These are phyloP conservation scores for Rhododendron molle DNA, from an alignment of 148 eudicot species.

Conservation along the genomic window DNA sequence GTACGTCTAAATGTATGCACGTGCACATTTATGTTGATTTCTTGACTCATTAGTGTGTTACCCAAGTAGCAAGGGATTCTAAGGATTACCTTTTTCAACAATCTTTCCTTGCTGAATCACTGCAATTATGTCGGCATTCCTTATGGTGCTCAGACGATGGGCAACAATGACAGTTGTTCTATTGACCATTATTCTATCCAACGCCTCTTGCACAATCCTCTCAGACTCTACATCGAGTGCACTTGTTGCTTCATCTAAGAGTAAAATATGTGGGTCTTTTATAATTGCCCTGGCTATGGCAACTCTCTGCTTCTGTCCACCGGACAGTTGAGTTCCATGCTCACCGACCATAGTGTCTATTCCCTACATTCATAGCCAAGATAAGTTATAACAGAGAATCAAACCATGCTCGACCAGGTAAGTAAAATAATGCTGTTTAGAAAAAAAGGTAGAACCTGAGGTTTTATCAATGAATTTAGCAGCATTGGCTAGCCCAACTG, in stretches of 20 bases:
- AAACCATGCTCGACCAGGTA: background rate
- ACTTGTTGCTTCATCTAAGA: conserved; percentile 88
- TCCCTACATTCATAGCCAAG: conserved; percentile 35
- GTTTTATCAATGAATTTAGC: no score
- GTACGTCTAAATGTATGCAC: no score
- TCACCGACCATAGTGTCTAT: conserved; percentile 81
- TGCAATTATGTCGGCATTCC: conserved; percentile 71
- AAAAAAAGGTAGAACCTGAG: no score
- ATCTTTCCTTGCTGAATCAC: conserved; percentile 73
- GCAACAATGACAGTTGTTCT: conserved; percentile 77
- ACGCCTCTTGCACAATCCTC: conserved; percentile 73
- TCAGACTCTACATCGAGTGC: conserved; percentile 87
- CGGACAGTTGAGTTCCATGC: conserved; percentile 63
- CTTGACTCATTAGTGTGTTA: background rate
- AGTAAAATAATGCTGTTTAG: background rate
- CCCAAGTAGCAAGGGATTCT: background rate
- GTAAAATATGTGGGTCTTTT: conserved; percentile 71
- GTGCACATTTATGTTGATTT: background rate
- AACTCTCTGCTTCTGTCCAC: conserved; percentile 25
- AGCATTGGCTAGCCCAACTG: background rate
- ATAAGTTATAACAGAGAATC: background rate
- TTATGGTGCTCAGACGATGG: conserved; percentile 75
- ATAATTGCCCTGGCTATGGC: conserved; percentile 87
- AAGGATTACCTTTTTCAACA: conserved; percentile 63
- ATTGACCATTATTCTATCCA: conserved; percentile 68